phyloP scores from a whole-genome alignment of 257 asterid genomes.

The Haberlea rhodopensis region DNA sequence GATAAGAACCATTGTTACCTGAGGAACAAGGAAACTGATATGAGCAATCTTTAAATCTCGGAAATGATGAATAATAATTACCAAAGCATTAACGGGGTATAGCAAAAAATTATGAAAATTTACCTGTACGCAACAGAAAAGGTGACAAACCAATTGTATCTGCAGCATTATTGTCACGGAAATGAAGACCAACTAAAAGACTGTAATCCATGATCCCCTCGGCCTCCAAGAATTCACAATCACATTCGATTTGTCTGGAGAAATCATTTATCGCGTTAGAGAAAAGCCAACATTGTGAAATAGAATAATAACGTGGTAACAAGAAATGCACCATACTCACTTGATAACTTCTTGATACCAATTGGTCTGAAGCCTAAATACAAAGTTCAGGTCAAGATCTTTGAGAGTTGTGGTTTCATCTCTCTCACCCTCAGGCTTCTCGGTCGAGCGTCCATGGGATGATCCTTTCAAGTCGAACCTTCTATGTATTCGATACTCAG shows the following conservation, averaged over 20 bases:
- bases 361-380: slow-evolving; percentile 51
- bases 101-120: slow-evolving; percentile 12
- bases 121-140: slow-evolving; percentile 78
- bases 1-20: slow-evolving; percentile 73
- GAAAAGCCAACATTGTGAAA: not conserved
- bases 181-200: slow-evolving; percentile 80
- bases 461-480: slow-evolving; percentile 84
- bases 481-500: slow-evolving; percentile 71
- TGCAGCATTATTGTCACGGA: slow-evolving; percentile 53
- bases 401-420: slow-evolving; percentile 84
- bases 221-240: slow-evolving; percentile 79
- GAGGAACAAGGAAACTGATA: slow-evolving; percentile 29
- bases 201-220: slow-evolving; percentile 88
- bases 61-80: not conserved
- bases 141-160: slow-evolving; percentile 70
- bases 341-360: slow-evolving; percentile 73
- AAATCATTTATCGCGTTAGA: slow-evolving; percentile 10
- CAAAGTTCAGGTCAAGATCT: slow-evolving; percentile 73
- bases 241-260: slow-evolving; percentile 67
- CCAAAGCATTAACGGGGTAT: not conserved
- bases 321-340: slow-evolving; percentile 33
- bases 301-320: not conserved
- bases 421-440: slow-evolving; percentile 58
- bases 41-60: slow-evolving; percentile 23
- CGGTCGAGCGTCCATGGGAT: slow-evolving; percentile 73